phyloP scores from a whole-genome alignment of 176 grass and related monocot genomes.

The Oryza glaberrima region DNA sequence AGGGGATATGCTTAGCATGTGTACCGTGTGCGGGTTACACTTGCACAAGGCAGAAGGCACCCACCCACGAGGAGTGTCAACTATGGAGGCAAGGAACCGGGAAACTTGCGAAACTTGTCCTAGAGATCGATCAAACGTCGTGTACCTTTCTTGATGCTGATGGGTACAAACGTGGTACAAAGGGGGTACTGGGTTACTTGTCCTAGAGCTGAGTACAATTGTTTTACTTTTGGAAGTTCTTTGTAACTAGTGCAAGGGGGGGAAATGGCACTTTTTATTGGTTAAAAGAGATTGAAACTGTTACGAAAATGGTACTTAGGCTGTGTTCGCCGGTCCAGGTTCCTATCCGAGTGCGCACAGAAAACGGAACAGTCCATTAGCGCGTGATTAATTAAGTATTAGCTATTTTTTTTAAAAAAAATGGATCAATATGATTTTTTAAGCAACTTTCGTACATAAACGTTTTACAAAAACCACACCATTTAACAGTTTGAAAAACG shows the following conservation, averaged over 20 bases:
- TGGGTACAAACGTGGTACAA: background rate
- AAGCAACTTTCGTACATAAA: too few relatives aligned
- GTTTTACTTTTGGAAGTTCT: background rate
- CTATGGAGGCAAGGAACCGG: background rate
- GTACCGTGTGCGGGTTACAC: background rate
- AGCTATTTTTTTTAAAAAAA: too few relatives aligned
- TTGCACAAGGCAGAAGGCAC: constrained; percentile 2
- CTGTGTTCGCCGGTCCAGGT: too few relatives aligned
- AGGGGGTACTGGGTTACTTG: too few relatives aligned
- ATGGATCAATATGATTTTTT: too few relatives aligned
- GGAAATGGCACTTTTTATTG: too few relatives aligned
- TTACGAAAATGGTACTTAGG: background rate
- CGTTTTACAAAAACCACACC: too few relatives aligned
- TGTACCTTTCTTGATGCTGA: constrained; percentile 1
- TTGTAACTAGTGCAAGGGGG: background rate
- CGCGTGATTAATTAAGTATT: too few relatives aligned
- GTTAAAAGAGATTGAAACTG: background rate
- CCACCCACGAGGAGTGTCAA: background rate
- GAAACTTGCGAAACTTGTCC: background rate
- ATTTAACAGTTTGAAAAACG: too few relatives aligned
- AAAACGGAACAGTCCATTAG: too few relatives aligned
- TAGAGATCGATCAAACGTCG: background rate
- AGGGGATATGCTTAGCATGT: background rate
- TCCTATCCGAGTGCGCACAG: too few relatives aligned
- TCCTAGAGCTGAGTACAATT: background rate